Conservation (phyloP, 2,329 filamentous ascomycete genomes). For the Phialophora verrucosa region DNA sequence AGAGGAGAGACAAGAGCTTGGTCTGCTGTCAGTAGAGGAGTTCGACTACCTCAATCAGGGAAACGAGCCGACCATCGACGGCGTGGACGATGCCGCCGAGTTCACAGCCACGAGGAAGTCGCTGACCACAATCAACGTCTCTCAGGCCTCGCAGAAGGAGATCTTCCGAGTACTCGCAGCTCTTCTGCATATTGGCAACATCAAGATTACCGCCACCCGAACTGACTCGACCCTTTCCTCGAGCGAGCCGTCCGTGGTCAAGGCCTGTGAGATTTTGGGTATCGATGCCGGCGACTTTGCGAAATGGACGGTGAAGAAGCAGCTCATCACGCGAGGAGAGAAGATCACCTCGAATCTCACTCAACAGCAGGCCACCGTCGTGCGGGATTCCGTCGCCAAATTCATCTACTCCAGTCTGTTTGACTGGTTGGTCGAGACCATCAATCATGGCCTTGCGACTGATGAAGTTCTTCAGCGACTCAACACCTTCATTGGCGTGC, state of each 20-base stretch:
- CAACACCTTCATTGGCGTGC: conserved; percentile 90
- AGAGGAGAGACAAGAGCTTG: conserved; percentile 77
- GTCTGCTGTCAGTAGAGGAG: conserved; percentile 80
- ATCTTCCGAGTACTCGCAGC: conserved; percentile 92
- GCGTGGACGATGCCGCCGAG: conserved; percentile 93
- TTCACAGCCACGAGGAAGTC: conserved; percentile 88
- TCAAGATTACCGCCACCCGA: conserved; percentile 90
- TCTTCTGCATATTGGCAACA: conserved; percentile 90
- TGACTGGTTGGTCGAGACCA: conserved; percentile 98
- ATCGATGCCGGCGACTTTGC: conserved; percentile 86
- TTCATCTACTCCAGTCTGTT: conserved; percentile 98
- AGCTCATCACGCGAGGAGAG: conserved; percentile 92
- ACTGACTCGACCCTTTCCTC: conserved; percentile 84
- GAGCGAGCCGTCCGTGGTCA: conserved; percentile 79
- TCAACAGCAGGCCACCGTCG: conserved; percentile 89
- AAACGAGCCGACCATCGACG: conserved; percentile 86
- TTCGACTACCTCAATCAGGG: conserved; percentile 98
- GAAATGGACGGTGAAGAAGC: conserved; percentile 99
- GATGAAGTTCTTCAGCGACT: conserved; percentile 84
- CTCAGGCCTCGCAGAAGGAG: conserved; percentile 72
- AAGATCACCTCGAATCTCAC: conserved; percentile 97
- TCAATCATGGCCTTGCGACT: conserved; percentile 87
- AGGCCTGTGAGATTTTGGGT: conserved; percentile 82
- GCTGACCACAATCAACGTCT: conserved; percentile 84
- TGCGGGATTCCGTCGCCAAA: conserved; percentile 96